Evolutionary conservation across 2,329 filamentous ascomycete genomes (phyloP), one percentile per base, ranked within the genome.

Genomic region (Fusarium nanum): DNA sequence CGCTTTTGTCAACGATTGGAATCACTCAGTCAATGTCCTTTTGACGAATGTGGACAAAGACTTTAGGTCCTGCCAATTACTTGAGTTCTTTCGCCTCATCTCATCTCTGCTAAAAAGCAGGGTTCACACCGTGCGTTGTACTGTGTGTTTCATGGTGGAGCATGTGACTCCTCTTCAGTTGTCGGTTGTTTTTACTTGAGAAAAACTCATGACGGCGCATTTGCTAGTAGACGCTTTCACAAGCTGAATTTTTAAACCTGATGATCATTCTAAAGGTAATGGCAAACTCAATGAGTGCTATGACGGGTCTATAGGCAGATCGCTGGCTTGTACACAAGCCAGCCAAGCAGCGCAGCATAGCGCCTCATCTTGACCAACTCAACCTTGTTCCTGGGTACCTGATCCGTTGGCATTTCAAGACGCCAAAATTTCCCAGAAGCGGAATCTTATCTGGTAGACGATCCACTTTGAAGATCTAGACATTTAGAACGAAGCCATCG

Each of bases 341-440:
- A 64, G 52, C 52, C 40, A 64, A 54, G 25, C 42, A 54, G 68
- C 69, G 61, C 68, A 75, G 56, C 56, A 56, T 57, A 73, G 71
- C 73, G 62, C 73, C 64, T 75, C 70, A 60, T 65, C 67, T 70
- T 58, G 52, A 61, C 68, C 62, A 60, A 65, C 53, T 30, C 48
- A 72, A 74, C 69, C 71, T 58, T 70, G 68, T 71, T 71, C 68
- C 68, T 68, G 50, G 44, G 68, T 71, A 53, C 67, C 56, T 70
- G 63, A 67, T 67, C 61, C 52, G 56, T 67, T 63, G 56, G 50
- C 53, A 56, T 63, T 57, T 57, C 46, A 30, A 54, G 28, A 56
- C 56, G 32, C 54, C 65, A 52, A 55, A 41, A 37, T 47, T 18
- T 8, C 30, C 42, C 55, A 40, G 28, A 60, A 66, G 40, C 55